These are phyloP conservation scores for Eucalyptus cladocalyx DNA, from an alignment of 345 rosid genomes.

Conservation along the genomic window DNA sequence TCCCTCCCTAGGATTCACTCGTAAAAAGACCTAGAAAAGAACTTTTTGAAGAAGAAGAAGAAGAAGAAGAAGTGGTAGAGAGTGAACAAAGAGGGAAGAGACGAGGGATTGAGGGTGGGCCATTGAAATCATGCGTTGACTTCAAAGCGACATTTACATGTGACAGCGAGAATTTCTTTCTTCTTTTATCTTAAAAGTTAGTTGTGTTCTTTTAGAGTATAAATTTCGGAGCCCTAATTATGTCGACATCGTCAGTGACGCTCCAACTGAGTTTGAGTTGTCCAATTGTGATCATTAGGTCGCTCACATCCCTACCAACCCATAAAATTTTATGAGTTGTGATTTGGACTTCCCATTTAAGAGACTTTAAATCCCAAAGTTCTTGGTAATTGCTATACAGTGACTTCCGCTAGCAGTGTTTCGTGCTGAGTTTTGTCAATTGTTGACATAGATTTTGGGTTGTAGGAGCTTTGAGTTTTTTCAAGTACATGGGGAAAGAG, in stretches of 20 bases:
- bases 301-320: not conserved
- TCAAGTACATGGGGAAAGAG: too few species aligned
- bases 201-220: not conserved
- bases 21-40: too few species aligned
- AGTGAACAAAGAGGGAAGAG: not conserved
- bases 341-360: not conserved
- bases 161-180: not conserved
- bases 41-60: too few species aligned
- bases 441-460: not conserved
- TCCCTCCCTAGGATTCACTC: too few species aligned
- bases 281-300: not conserved
- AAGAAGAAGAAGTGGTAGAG: too few species aligned
- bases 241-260: accelerated
- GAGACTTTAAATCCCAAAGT: accelerated
- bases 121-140: not conserved
- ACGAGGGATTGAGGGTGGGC: not conserved
- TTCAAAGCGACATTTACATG: not conserved
- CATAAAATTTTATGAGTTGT: not conserved
- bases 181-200: too few species aligned
- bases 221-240: not conserved
- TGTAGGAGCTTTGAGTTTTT: too few species aligned
- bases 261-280: not conserved
- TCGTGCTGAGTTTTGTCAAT: not conserved
- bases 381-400: not conserved
- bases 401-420: accelerated